These are phyloP conservation scores for Heterococcus sp. DNA, from an alignment of 108 stramenopile genomes.

Conservation along the genomic window DNA sequence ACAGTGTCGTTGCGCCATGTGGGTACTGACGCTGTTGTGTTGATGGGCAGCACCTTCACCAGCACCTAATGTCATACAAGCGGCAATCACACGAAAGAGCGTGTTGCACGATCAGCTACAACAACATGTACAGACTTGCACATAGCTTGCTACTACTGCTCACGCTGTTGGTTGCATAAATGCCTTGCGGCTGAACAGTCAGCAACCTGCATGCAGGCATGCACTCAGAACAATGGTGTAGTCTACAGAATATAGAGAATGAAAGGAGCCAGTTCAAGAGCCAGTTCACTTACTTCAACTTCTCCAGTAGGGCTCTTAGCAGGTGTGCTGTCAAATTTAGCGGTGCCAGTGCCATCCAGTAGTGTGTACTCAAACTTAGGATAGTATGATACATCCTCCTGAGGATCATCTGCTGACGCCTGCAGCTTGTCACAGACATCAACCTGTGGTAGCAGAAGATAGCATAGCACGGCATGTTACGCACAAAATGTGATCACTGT, in stretches of 20 bases:
- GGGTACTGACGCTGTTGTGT: constrained; percentile 29
- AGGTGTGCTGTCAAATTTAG: constrained; percentile 38
- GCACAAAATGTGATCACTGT: too few species aligned
- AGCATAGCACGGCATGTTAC: too few species aligned
- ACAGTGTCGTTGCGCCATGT: constrained; percentile 64
- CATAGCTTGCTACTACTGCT: too few species aligned
- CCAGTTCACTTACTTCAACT: constrained; percentile 31
- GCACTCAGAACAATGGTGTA: too few species aligned
- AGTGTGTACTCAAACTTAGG: constrained; percentile 56
- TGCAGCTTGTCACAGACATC: constrained; percentile 73
- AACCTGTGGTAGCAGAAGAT: constrained; percentile 25
- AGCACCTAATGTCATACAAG: too few species aligned
- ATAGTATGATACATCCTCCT: constrained; percentile 62
- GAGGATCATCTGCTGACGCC: constrained; percentile 46
- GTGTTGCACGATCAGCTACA: too few species aligned
- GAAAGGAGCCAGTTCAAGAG: neutral
- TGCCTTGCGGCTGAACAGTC: too few species aligned
- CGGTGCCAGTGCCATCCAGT: constrained; percentile 42
- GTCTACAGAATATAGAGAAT: too few species aligned
- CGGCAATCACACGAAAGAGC: too few species aligned
- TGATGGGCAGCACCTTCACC: constrained; percentile 62
- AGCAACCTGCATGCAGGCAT: too few species aligned
- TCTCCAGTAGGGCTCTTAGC: constrained; percentile 56
- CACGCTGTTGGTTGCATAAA: too few species aligned
- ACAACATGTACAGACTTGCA: too few species aligned